These are phyloP conservation scores for Fusarium sp. DNA, from an alignment of 2,329 filamentous ascomycete genomes.

Conservation along the genomic window DNA sequence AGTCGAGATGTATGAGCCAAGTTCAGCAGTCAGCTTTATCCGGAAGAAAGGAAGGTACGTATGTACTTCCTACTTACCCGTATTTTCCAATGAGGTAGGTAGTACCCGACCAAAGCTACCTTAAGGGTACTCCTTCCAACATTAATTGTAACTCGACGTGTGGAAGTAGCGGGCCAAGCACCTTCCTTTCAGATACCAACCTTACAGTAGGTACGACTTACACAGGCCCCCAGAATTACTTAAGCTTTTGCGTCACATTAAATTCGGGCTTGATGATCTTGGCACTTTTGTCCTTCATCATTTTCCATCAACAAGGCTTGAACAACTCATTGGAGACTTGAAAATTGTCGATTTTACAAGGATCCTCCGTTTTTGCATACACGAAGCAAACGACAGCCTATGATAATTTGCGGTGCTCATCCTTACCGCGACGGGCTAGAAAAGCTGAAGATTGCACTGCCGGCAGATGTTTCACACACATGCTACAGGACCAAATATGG, in stretches of 20 bases:
- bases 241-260: background rate
- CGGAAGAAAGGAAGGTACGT: background rate
- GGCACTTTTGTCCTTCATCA: constrained; percentile 11
- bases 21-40: background rate
- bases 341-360: constrained; percentile 30
- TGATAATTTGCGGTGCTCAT: constrained; percentile 16
- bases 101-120: background rate
- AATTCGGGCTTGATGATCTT: background rate
- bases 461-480: constrained; percentile 39
- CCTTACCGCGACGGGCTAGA: constrained; percentile 28
- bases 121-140: background rate
- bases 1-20: background rate
- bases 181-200: background rate
- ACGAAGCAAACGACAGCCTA: constrained; percentile 27
- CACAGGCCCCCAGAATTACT: background rate
- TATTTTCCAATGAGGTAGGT: background rate
- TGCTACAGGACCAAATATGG: constrained; percentile 34
- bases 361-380: constrained; percentile 39
- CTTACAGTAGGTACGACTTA: background rate
- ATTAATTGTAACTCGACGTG: background rate
- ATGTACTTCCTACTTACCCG: background rate
- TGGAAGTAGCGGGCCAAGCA: background rate
- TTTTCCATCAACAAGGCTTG: background rate
- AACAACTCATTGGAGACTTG: constrained; percentile 17
- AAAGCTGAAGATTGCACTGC: constrained; percentile 38